Base-by-base conservation (phyloP, 2,329 filamentous ascomycete species). In the Cucurbitaria berberidis region DNA sequence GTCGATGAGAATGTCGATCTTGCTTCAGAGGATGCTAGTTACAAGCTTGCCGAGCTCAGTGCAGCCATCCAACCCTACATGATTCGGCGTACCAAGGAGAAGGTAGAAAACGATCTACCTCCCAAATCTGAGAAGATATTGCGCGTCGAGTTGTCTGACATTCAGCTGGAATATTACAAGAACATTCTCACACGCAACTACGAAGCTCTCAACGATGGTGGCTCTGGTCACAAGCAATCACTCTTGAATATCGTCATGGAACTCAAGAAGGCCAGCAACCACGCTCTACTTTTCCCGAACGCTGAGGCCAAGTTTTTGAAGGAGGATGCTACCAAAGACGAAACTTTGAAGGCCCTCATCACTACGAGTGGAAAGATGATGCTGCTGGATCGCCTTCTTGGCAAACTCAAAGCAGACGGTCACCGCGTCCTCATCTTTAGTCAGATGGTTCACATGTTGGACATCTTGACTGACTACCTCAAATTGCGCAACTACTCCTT, bases 341-440 rank as follows among this genome's bases (percentile, higher is more conserved):
- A 98, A 71, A 86, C 92, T 59, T 85, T 99, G 65, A 95, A 96
- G 72, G 90, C 90, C 18, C 84, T 99, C 55, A 96, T 99, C 69
- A 93, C 93, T 3, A 96, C 92, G 72, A 99, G 95, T 77, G 96
- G 96, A 64, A 99, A 99, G 79, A 97, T 99, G 95, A 98, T 98
- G 92, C 82, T 99, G 43, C 85, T 99, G 7, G 95, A 99, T 67
- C 91, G 93, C 72, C 86, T 99, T n/a, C 83, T 99, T 10, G 89
- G 89, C 5, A 99, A 99, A 77, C 79, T 99, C 62, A 96, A 89
- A 74, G 90, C 89, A 63, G 95, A 99, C 69, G 91, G 91, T 42
- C 95, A 99, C 76, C 90, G 95, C 48, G 96, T 99, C 11, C 80
- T 99, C 59, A 98, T 99, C 61, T 99, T 99, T 81, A 98, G 93